Evolutionary conservation across 768 basidiomycete genomes (phyloP).

Genomic region (Lentinula raphanica): DNA sequence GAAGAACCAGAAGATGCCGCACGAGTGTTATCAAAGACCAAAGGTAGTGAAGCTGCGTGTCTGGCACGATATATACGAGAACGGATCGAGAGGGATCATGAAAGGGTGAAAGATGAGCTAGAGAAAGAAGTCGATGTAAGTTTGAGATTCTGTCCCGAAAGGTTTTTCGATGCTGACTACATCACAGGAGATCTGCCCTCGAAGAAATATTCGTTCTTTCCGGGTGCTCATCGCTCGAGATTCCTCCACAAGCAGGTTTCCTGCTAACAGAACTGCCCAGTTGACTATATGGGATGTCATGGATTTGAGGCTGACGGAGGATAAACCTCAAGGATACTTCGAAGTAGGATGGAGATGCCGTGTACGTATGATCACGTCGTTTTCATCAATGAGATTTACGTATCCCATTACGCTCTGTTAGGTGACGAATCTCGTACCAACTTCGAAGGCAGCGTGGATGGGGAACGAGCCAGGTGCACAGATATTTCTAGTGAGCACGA

Average conservation of each 20-base stretch:
- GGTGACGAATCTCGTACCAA: slow-evolving; percentile 70
- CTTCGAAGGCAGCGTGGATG: slow-evolving; percentile 70
- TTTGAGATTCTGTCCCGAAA: neutral
- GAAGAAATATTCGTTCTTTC: slow-evolving; percentile 71
- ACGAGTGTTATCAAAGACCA: slow-evolving; percentile 35
- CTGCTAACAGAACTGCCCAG: slow-evolving; percentile 59
- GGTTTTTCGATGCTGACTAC: neutral
- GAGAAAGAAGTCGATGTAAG: slow-evolving; percentile 70
- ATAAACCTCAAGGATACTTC: slow-evolving; percentile 44
- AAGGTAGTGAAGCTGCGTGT: slow-evolving; percentile 53
- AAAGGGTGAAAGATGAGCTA: slow-evolving; percentile 52
- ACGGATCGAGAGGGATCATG: slow-evolving; percentile 42
- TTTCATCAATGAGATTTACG: neutral
- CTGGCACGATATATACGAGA: slow-evolving; percentile 50
- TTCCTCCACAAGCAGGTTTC: slow-evolving; percentile 45
- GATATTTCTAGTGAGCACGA: slow-evolving; percentile 64
- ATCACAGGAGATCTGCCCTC: slow-evolving; percentile 55
- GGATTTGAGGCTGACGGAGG: slow-evolving; percentile 45
- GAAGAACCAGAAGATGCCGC: slow-evolving; percentile 49
- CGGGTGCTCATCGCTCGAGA: slow-evolving; percentile 68
- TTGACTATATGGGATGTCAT: slow-evolving; percentile 82
- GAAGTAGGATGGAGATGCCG: slow-evolving; percentile 61
- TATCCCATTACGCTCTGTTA: slow-evolving; percentile 14
- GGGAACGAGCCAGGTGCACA: slow-evolving; percentile 51
- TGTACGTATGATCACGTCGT: slow-evolving; percentile 34